Base-by-base conservation (phyloP, 2,329 filamentous ascomycete species). In the Aspergillus puulaauensis region DNA sequence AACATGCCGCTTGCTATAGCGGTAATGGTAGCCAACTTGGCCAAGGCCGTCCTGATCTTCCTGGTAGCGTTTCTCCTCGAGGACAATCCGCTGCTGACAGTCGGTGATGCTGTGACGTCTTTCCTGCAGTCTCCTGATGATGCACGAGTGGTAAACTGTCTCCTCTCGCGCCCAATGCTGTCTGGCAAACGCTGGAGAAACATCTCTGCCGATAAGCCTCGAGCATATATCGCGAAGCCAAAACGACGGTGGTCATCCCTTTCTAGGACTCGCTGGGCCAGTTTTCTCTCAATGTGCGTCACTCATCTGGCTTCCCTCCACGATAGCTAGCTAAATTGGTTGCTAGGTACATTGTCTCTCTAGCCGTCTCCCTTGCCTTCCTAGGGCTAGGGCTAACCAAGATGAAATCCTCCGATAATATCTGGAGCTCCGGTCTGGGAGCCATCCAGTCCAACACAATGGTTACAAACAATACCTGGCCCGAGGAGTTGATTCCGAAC, bases 1-100 rank as follows among this genome's bases (percentile, higher is more conserved):
- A 65, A 60, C 44, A 48, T 62, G 5, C 58, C 62, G 14, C 40
- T 64, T 27, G 47, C 41, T 4, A 31, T 65, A 11, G 43, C 59
- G n/a, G 59, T 69, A 4, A 65, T 69, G 17, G 23, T 55, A 2
- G 62, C 60, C 37, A 70, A 66, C 40, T 11, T 63, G 4, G 24
- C 35, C 39, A 52, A 52, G 50, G 27, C 50, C 15, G 4, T 35
- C n/a, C 24, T 24, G 7, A 44, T 44, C 40, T 35, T 11, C 21
- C 1, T 44, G 3, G 39, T 40, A 9, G n/a, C 27, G 6, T 5
- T 43, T 19, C 23, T 43, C 0, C 23, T 52, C 1, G 9, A 31
- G 27, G 27, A 9, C 9, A 1, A 11, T 4, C 27, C 27, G 3
- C 27, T 31, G 1, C 27, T 31, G 3, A 31, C 27, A 11, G 27